Conservation (phyloP, 805 yeast species). For the Candida taoyuanica region DNA sequence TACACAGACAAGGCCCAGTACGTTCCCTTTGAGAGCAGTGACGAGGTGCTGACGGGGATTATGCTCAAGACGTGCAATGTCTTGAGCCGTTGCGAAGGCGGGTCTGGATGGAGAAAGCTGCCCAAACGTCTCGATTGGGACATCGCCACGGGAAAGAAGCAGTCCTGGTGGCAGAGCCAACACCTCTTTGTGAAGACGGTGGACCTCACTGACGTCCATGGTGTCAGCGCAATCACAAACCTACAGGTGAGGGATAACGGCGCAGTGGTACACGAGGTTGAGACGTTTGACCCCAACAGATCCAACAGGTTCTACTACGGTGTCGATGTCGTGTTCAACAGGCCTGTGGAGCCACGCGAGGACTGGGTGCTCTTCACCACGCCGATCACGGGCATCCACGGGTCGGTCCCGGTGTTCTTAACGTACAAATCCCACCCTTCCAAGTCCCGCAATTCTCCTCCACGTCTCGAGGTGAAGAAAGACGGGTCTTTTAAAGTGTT, state of each 20-base stretch:
- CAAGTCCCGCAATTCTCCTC: conserved; percentile 7
- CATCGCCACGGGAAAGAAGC: conserved; percentile 4
- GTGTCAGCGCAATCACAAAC: conserved; percentile 5
- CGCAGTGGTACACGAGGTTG: conserved; percentile 43
- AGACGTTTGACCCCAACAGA: conserved; percentile 23
- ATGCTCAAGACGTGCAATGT: conserved; percentile 3
- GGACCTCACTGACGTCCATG: conserved; percentile 6
- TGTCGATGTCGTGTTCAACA: conserved; percentile 68
- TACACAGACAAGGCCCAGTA: no score
- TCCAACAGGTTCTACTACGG: conserved; percentile 17
- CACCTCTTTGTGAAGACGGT: conserved; percentile 13
- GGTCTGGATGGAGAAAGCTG: conserved; percentile 7
- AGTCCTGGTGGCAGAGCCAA: conserved; percentile 12
- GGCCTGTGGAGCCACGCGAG: conserved; percentile 69
- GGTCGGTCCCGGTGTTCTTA: conserved; percentile 20
- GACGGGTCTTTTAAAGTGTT: conserved; percentile 65
- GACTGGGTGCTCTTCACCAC: conserved; percentile 46
- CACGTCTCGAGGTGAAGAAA: conserved; percentile 23
- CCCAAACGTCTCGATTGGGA: conserved; percentile 15
- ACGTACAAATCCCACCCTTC: conserved; percentile 21
- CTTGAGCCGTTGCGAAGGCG: conserved; percentile 5
- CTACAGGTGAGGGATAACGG: conserved; percentile 6
- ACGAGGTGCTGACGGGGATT: conserved; percentile 12
- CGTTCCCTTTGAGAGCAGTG: conserved; percentile 6
- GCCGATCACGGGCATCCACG: conserved; percentile 7